Conservation (phyloP, 495 filamentous ascomycete species). For the Pyrenula massariospora region DNA sequence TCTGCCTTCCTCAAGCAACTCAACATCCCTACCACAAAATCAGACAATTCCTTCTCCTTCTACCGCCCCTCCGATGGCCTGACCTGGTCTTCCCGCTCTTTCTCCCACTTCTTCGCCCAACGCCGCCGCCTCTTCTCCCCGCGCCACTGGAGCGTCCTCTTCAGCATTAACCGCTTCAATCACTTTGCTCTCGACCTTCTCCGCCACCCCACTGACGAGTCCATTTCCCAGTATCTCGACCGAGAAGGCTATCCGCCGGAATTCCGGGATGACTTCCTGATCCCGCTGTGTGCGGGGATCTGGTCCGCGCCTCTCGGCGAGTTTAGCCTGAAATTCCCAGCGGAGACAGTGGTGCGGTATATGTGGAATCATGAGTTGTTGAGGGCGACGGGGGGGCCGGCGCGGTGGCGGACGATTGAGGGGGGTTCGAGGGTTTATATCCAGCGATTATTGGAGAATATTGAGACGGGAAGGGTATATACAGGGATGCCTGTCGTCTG, state of each 20-base stretch:
- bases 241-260: conserved; percentile 58
- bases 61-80: not conserved
- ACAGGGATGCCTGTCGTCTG: conserved; percentile 35
- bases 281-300: conserved; percentile 66
- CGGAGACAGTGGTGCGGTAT: conserved; percentile 55
- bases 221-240: conserved; percentile 60
- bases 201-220: conserved; percentile 14
- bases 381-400: conserved; percentile 38
- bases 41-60: conserved; percentile 26
- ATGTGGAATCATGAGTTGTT: conserved; percentile 72
- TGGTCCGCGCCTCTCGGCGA: conserved; percentile 70
- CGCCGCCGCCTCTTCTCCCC: conserved; percentile 46
- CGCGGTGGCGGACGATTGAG: conserved; percentile 56
- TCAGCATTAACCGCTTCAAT: conserved; percentile 71
- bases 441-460: conserved; percentile 48
- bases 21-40: conserved; percentile 39
- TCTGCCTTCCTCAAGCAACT: conserved; percentile 53
- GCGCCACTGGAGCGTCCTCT: conserved; percentile 62
- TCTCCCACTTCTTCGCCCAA: conserved; percentile 45
- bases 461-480: conserved; percentile 46
- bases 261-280: conserved; percentile 64
- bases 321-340: conserved; percentile 56
- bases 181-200: conserved; percentile 59
- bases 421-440: conserved; percentile 57
- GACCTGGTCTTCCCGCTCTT: conserved; percentile 55